Evolutionary conservation across 768 basidiomycete species (phyloP).

Genomic region (Coprinellus micaceus): DNA sequence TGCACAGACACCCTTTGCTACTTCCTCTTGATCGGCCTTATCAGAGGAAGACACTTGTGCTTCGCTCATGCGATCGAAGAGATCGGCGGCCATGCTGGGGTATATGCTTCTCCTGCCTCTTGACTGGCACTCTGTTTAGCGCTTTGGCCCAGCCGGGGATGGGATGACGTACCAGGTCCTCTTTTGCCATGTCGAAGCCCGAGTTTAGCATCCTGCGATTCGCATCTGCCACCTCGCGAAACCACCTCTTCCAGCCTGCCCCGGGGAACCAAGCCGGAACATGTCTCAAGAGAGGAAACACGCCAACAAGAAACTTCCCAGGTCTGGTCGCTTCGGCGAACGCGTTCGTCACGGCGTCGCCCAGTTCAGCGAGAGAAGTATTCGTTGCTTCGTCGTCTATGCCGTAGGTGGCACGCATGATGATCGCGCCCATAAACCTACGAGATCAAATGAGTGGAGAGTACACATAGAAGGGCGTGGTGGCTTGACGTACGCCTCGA

Average conservation of each 20-base stretch:
- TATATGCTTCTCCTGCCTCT: neutral
- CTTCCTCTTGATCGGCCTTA: neutral
- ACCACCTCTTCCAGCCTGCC: neutral
- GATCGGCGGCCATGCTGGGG: conserved; percentile 1
- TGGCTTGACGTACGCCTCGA: neutral
- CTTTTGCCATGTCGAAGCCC: neutral
- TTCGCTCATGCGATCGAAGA: conserved; percentile 4
- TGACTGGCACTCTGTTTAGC: neutral
- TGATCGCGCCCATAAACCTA: neutral
- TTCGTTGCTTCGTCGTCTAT: neutral
- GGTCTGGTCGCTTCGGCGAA: neutral
- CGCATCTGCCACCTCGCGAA: neutral
- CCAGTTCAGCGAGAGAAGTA: neutral
- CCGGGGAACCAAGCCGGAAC: neutral
- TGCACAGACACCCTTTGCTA: conserved; percentile 1
- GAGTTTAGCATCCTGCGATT: neutral
- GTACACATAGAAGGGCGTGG: too few relatives aligned
- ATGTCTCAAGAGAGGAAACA: neutral
- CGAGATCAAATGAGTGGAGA: neutral
- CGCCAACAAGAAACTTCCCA: neutral
- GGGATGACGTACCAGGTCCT: neutral
- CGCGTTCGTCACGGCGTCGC: neutral
- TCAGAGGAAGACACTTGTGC: neutral
- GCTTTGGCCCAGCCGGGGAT: neutral
- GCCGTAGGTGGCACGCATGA: conserved; percentile 1